Evolutionary conservation across 352 stramenopile genomes (phyloP).

Genomic region (Pythium diclinum): DNA sequence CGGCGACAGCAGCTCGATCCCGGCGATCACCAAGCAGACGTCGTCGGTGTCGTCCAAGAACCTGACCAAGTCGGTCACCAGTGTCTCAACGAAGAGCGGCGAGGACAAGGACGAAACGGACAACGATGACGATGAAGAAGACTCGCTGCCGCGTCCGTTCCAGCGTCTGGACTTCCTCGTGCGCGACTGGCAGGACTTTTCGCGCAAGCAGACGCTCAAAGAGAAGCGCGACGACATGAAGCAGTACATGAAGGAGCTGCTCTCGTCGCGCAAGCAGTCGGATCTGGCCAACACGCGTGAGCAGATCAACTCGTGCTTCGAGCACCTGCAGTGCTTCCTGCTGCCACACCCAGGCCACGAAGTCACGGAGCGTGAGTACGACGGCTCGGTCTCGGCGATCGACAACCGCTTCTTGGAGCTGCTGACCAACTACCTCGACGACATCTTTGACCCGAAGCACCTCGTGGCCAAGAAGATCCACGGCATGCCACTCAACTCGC

Average conservation of each 20-base stretch:
- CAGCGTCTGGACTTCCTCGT: conserved; percentile 98
- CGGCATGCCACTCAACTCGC: conserved; percentile 89
- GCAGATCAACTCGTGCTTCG: conserved; percentile 97
- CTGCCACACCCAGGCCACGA: conserved; percentile 96
- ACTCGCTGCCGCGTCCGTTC: conserved; percentile 84
- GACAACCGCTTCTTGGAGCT: conserved; percentile 93
- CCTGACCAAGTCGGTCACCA: conserved; percentile 46
- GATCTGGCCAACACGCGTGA: conserved; percentile 93
- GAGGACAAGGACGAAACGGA: conserved; percentile 16
- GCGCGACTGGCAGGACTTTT: conserved; percentile 98
- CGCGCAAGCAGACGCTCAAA: conserved; percentile 82
- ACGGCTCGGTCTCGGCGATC: conserved; percentile 94
- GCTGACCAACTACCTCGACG: conserved; percentile 93
- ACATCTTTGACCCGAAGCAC: conserved; percentile 90
- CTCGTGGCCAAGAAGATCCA: conserved; percentile 95
- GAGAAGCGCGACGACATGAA: conserved; percentile 93
- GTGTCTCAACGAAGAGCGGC: conserved; percentile 33
- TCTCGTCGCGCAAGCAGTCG: conserved; percentile 91
- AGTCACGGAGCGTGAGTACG: conserved; percentile 97
- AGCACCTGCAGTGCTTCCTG: conserved; percentile 93
- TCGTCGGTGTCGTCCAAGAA: conserved; percentile 18
- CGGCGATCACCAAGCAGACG: conserved; percentile 22
- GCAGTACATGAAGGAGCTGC: conserved; percentile 91
- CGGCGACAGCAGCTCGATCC: conserved; percentile 31
- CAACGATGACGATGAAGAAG: conserved; percentile 31